A percentile compares a stretch with the other conserved stretches of the same genome.
These are phyloP conservation scores for Xylaria acuta DNA, from an alignment of 495 filamentous ascomycete genomes.

Conservation along the genomic window DNA sequence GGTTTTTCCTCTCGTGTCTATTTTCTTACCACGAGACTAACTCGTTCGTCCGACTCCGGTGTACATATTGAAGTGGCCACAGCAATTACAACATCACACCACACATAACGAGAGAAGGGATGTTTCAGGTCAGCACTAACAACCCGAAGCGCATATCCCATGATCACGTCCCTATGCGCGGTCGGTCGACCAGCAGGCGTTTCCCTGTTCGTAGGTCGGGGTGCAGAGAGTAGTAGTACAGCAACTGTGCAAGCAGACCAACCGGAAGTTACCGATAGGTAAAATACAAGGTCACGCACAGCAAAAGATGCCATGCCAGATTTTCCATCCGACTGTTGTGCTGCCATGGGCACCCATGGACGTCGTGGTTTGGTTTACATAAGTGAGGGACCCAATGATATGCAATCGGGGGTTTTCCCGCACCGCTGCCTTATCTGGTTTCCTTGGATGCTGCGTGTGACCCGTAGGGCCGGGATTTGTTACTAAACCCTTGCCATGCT, in stretches of 20 bases:
- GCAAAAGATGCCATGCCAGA: slow-evolving; percentile 1
- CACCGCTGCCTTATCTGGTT: slow-evolving; percentile 6
- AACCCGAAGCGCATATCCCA: slow-evolving; percentile 16
- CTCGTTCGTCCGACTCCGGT: neutral
- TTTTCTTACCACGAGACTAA: neutral
- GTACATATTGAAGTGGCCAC: neutral
- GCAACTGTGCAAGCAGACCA: neutral
- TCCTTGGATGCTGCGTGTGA: neutral
- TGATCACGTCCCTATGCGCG: slow-evolving; percentile 15
- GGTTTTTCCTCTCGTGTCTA: neutral
- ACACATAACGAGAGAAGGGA: neutral
- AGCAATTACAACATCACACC: neutral
- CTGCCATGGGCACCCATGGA: slow-evolving; percentile 3
- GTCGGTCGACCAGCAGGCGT: neutral
- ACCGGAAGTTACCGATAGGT: slow-evolving; percentile 19
- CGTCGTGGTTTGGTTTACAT: slow-evolving; percentile 16
- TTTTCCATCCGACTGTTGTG: neutral
- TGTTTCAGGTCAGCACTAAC: slow-evolving; percentile 14
- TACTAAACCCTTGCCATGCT: slow-evolving; percentile 21
- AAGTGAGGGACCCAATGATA: neutral
- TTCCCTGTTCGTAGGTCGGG: neutral
- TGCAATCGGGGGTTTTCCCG: slow-evolving; percentile 2
- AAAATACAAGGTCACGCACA: neutral
- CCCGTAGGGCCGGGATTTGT: slow-evolving; percentile 39
- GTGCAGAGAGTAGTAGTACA: slow-evolving; percentile 18